Percentiles rank a stretch among this genome's conserved stretches.
Evolutionary conservation across 345 rosid species (phyloP).

Genomic region (Ailanthus altissimus): DNA sequence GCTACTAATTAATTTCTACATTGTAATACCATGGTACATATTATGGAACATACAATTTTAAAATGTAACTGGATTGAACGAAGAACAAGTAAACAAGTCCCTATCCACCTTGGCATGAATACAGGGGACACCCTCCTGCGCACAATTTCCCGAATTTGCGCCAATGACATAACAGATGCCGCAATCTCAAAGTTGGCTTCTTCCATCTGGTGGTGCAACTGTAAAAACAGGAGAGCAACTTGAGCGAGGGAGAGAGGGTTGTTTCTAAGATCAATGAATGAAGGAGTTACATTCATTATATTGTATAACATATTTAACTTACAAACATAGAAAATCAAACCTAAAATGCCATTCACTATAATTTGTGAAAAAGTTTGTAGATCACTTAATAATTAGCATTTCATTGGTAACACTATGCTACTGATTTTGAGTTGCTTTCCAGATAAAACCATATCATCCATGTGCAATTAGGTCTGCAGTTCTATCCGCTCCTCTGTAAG

Average conservation of each 20-base stretch:
- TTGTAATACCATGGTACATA: neutral
- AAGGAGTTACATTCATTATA: neutral
- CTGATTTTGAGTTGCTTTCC: neutral
- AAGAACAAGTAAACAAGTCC: no score
- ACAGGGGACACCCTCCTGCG: constrained; percentile 65
- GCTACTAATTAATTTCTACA: neutral
- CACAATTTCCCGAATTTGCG: constrained; percentile 64
- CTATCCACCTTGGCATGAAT: constrained; percentile 42
- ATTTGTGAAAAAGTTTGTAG: neutral
- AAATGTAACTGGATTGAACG: neutral
- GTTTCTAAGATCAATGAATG: neutral
- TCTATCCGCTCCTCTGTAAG: neutral
- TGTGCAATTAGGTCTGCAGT: neutral
- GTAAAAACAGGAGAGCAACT: constrained; percentile 22
- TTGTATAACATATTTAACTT: neutral
- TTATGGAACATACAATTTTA: neutral
- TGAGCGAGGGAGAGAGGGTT: neutral
- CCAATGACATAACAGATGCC: constrained; percentile 59
- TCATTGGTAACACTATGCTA: no score
- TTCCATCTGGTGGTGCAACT: constrained; percentile 69
- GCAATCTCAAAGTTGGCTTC: constrained; percentile 49
- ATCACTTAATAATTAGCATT: neutral
- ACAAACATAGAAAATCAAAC: neutral
- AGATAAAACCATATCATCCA: neutral
- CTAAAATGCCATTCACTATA: neutral